phyloP scores from a whole-genome alignment of 306 rosid species.

The Sesbania bispinosa region DNA sequence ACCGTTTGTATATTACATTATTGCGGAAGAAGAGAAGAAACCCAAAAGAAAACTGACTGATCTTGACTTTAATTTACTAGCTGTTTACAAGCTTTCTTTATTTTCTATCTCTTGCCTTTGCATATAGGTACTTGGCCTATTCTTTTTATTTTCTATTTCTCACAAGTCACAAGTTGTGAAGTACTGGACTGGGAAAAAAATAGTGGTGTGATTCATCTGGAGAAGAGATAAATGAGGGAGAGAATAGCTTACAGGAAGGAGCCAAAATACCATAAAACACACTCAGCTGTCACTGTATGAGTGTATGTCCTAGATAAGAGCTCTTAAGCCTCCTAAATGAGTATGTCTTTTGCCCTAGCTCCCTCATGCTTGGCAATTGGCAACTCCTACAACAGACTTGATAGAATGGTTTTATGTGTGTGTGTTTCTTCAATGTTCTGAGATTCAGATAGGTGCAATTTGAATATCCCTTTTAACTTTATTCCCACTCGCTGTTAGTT shows the following conservation, averaged over 20 bases:
- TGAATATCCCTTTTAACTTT: neutral
- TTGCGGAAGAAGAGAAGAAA: neutral
- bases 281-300: neutral
- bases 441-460: neutral
- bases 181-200: neutral
- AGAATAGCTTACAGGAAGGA: neutral
- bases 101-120: neutral
- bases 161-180: no score
- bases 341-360: neutral
- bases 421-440: neutral
- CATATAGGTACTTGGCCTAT: neutral
- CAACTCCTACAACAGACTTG: neutral
- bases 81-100: conserved; percentile 1
- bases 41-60: neutral
- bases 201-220: neutral
- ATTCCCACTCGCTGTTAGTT: neutral
- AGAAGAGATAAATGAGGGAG: neutral
- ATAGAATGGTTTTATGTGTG: conserved; percentile 6
- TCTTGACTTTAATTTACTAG: neutral
- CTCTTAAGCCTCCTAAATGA: neutral
- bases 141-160: neutral
- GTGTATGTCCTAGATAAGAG: neutral
- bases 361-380: neutral
- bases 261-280: neutral
- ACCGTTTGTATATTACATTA: neutral